Evolutionary conservation across 2,329 filamentous ascomycete genomes (phyloP), one percentile per base, ranked within the genome.

Genomic region (Ilyonectria destructans): DNA sequence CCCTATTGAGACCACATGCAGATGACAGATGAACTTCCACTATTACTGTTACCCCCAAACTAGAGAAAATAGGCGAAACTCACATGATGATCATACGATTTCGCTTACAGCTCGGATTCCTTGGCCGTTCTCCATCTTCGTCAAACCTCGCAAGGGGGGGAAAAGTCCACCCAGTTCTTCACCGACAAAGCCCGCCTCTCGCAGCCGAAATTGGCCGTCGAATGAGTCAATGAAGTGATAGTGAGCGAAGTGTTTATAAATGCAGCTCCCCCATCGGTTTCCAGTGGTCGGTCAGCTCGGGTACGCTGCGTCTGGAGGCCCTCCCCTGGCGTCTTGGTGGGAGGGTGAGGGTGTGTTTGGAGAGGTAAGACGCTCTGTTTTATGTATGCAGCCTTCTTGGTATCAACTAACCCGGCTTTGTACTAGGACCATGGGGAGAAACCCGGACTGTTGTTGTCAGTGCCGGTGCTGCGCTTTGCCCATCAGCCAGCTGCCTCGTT

Each of bases 181-280:
- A n/a, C 40, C 40, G 40, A 43, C 40, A 8, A n/a, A n/a, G 19
- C 15, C 15, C 40, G 15, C 40, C 15, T 43, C 15, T n/a, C 4
- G 8, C 40, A 43, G 40, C n/a, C 15, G 15, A n/a, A 43, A n/a
- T 43, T n/a, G 3, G n/a, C 15, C 15, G n/a, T n/a, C 7, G 5
- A n/a, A 43, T 43, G n/a, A n/a, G 40, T n/a, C 40, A 43, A 43
- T 17, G 8, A n/a, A 43, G 40, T 8, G 40, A 43, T 43, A n/a
- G 17, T 8, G 40, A 43, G 40, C 40, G 40, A 43, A 8, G 40
- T 54, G 51, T 37, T 35, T 54, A 54, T 54, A 54, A 54, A 54
- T 9, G n/a, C n/a, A 21, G 51, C n/a, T 21, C n/a, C 31, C 51
- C 19, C 17, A 6, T 7, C 2, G 10, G 7, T 46, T 17, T 52